phyloP scores from a whole-genome alignment of 495 filamentous ascomycete species.

The Articulospora tetracladia region DNA sequence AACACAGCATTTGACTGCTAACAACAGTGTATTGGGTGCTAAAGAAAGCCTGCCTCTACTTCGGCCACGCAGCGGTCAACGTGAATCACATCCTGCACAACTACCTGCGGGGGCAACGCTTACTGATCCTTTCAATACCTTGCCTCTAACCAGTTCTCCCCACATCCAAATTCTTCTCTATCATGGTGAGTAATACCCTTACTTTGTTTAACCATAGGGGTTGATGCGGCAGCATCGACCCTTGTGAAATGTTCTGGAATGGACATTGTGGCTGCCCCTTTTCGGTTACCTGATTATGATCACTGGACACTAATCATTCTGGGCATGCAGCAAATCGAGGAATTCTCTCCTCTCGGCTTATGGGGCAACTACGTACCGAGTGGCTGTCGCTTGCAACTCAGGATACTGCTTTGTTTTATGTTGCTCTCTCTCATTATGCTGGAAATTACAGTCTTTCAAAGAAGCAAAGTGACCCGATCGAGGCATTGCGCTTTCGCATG shows the following conservation, averaged over 20 bases:
- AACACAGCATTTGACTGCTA: too few species aligned
- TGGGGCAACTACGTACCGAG: conserved; percentile 11
- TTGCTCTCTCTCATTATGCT: conserved; percentile 14
- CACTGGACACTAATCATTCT: background rate
- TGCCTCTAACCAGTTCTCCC: conserved; percentile 1
- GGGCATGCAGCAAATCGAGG: background rate
- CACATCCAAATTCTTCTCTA: conserved; percentile 4
- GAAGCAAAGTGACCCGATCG: conserved; percentile 4
- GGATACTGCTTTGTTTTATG: conserved; percentile 7
- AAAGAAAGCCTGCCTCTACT: too few species aligned
- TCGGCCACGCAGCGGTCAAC: background rate
- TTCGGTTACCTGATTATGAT: background rate
- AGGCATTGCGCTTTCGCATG: conserved; percentile 8
- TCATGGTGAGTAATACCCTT: conserved; percentile 5
- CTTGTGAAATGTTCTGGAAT: too few species aligned
- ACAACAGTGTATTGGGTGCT: too few species aligned
- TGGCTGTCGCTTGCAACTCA: conserved; percentile 7
- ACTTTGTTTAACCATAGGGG: background rate
- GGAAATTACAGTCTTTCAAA: conserved; percentile 12
- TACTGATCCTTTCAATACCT: conserved; percentile 10
- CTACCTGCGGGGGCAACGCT: background rate
- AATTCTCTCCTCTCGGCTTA: conserved; percentile 9
- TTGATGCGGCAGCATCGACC: background rate
- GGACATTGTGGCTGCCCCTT: too few species aligned
- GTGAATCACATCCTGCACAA: background rate